phyloP scores from a whole-genome alignment of 768 basidiomycete genomes.

The Tricholoma sp. region DNA sequence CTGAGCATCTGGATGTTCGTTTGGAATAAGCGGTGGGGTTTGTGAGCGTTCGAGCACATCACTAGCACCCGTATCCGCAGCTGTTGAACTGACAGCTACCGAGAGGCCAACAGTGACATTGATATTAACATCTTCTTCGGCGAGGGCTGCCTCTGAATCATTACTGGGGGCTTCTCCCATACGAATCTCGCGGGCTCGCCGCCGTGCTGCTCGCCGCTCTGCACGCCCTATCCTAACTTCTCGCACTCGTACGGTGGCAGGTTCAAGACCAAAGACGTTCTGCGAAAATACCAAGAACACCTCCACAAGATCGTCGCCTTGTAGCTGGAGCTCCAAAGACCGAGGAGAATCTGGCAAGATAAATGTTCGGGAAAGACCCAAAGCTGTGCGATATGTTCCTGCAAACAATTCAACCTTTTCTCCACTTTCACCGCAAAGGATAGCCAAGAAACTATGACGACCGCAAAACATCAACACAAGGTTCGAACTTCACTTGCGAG shows the following conservation, averaged over 20 bases:
- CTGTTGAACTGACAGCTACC: constrained; percentile 37
- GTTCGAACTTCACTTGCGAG: not conserved
- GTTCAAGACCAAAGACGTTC: constrained; percentile 89
- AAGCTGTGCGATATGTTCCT: constrained; percentile 84
- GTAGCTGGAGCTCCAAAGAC: constrained; percentile 81
- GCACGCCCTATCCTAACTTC: constrained; percentile 89
- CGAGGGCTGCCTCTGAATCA: constrained; percentile 36
- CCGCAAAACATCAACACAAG: constrained; percentile 1
- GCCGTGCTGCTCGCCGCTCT: constrained; percentile 78
- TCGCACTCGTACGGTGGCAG: constrained; percentile 89
- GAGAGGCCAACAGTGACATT: constrained; percentile 63
- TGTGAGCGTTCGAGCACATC: constrained; percentile 25
- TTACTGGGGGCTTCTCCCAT: constrained; percentile 42
- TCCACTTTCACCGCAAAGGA: constrained; percentile 87
- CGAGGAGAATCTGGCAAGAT: constrained; percentile 89
- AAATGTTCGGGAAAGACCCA: constrained; percentile 88
- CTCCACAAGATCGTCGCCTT: constrained; percentile 90
- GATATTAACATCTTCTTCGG: constrained; percentile 53
- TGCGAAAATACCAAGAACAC: constrained; percentile 89
- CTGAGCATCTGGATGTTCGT: constrained; percentile 37
- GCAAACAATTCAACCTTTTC: constrained; percentile 94
- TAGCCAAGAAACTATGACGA: constrained; percentile 73
- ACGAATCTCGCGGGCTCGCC: constrained; percentile 68
- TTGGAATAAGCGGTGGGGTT: constrained; percentile 37
- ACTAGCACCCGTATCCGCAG: constrained; percentile 27